phyloP scores from a whole-genome alignment of 2,329 filamentous ascomycete genomes.

The Hypoxylon sp. region DNA sequence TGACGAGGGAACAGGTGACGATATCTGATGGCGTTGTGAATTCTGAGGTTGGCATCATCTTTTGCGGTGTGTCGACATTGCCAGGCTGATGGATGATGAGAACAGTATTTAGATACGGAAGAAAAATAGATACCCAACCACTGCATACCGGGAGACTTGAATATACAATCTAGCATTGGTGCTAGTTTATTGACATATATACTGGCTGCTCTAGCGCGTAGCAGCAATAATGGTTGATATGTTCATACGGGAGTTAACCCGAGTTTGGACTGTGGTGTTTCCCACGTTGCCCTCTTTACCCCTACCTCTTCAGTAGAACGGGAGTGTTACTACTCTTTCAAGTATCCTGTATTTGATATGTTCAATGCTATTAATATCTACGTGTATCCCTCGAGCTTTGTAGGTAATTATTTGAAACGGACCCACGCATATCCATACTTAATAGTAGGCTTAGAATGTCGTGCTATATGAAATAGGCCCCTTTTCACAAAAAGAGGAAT shows the following conservation, averaged over 20 bases:
- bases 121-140: constrained; percentile 45
- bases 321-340: neutral
- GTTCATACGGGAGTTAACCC: neutral
- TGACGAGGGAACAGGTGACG: constrained; percentile 27
- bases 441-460: too few relatives aligned
- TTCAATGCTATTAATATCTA: too few relatives aligned
- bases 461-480: too few relatives aligned
- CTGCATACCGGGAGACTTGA: constrained; percentile 35
- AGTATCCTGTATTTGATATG: neutral
- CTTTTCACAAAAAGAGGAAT: too few relatives aligned
- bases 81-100: constrained; percentile 31
- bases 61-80: constrained; percentile 29
- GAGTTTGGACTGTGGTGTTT: neutral
- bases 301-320: neutral
- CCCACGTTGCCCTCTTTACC: neutral
- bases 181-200: constrained; percentile 4
- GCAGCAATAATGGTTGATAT: neutral
- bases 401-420: too few relatives aligned
- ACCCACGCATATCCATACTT: too few relatives aligned
- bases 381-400: too few relatives aligned
- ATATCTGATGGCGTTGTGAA: constrained; percentile 38
- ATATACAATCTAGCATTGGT: constrained; percentile 34
- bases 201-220: neutral
- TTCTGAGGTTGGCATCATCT: constrained; percentile 40
- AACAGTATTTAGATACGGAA: constrained; percentile 39